phyloP scores from a whole-genome alignment of 108 stramenopile genomes.

The Mayamaea pseudoterrestris region DNA sequence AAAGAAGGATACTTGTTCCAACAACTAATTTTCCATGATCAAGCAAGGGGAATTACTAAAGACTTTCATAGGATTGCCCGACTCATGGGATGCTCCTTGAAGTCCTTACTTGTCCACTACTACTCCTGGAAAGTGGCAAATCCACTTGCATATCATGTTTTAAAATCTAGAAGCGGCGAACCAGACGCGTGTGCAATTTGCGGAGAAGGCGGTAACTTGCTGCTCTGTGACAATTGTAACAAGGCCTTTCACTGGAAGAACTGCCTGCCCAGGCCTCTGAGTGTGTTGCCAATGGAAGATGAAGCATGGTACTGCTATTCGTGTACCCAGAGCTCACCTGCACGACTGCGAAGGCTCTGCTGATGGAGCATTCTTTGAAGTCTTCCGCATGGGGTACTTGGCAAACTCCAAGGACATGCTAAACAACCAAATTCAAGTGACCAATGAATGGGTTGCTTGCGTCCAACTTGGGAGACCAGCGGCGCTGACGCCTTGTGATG shows the following conservation, averaged over 20 bases:
- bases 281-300: background rate
- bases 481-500: conserved; percentile 24
- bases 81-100: no score
- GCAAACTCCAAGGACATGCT: no score
- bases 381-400: no score
- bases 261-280: background rate
- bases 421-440: conserved; percentile 39
- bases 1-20: no score
- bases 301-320: background rate
- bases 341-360: background rate
- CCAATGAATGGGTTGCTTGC: conserved; percentile 16
- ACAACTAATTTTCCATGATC: no score
- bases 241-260: background rate
- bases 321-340: background rate
- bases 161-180: background rate
- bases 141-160: no score
- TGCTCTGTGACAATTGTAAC: background rate
- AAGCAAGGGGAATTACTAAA: no score
- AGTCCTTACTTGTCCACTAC: no score
- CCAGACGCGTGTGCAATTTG: background rate
- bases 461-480: conserved; percentile 43
- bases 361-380: no score
- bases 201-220: background rate
- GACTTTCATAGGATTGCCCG: no score
- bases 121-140: no score